Evolutionary conservation across 768 basidiomycete genomes (phyloP), one percentile per base, ranked within the genome.

Genomic region (Lentinula guzmanii): DNA sequence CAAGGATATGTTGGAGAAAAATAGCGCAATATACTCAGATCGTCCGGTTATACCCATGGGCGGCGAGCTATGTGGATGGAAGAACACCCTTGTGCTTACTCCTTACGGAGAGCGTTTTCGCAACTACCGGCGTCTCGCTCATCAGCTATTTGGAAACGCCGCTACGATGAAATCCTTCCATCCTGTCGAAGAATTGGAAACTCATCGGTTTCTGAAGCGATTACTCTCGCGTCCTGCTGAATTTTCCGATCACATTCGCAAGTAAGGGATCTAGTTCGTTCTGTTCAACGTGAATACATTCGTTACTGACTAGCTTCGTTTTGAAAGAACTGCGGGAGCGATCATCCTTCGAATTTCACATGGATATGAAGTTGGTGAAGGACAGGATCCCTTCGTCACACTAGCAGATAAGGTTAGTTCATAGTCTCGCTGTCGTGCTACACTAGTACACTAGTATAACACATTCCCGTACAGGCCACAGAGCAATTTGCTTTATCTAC

Each of bases 281-380:
- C 18, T 16, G 2, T 50, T 37, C 57, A 43, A n/a, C 9, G 34
- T 11, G 24, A 65, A 28, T 64, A 42, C 21, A 13, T 33, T 57
- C 28, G 28, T 28, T 1, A 24, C 31, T 33, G 37, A 16, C 37
- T 39, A 13, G 13, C 2, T 10, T 50, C 10, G 10, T 18, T 50
- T 33, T 33, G 76, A 74, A 52, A 70, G 69, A 9, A 83, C 80
- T 2, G 75, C 76, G 13, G 77, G 77, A 2, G 74, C 77, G 6
- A 76, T 79, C 57, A 79, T 80, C 45, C 70, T 80, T 28, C 75
- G 74, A 21, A 76, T 79, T 16, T 73, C 79, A 0, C 75, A 80
- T 67, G 80, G 80, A 3, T 79, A 79, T 62, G 67, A 73, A 45
- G 73, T 80, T 35, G 64, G 71, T 28, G 76, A 75, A 45, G 66